Base-by-base conservation (phyloP, 1,284 basidiomycete species). In the Apiotrichum gracile region DNA sequence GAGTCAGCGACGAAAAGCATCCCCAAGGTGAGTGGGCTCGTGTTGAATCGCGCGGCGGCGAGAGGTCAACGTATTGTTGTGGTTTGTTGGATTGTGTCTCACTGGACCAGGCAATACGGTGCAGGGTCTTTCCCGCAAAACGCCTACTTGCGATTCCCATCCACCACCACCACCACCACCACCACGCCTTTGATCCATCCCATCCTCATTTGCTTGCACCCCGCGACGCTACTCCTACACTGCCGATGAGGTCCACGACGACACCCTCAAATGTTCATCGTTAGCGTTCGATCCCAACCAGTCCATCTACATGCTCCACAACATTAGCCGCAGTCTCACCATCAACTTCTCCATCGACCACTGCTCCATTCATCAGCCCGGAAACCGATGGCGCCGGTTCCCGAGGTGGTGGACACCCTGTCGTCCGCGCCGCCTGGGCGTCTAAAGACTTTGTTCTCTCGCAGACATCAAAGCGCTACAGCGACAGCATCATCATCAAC, bases 321-420 rank as follows among this genome's bases (percentile, higher is more conserved):
- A n/a, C 22, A 22, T 25, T 31, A 21, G 3, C 40, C 19, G 17
- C 38, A 9, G 5, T 17, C 34, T 19, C 35, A 13, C 8, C 40
- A 49, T 5, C 39, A 42, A 26, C 29, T 16, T 21, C 39, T 21
- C n/a, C 35, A 19, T 6, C 38, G 42, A 13, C 39, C 31, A 17
- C 29, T 12, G n/a, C 29, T 7, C 7, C 38, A 24, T 17, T 13
- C 29, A 34, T 8, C 24, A 27, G 45, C 31, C 31, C 39, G 48
- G 48, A 33, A 33, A 40, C 48, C 41, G 27, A 49, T 49, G 48
- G 41, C 48, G 22, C 40, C 48, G 48, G 48, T 49, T 41, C 39
- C 39, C 48, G 48, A 49, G 31, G 48, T 35, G 29, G 40, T 33
- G 48, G 40, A 49, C 48, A 27, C 35, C n/a, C 24, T 31, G 27